A percentile compares a stretch with the other conserved stretches of the same genome.
These are phyloP conservation scores for Tolypocladium ovalisporum DNA, from an alignment of 2,329 filamentous ascomycete genomes.

Conservation along the genomic window DNA sequence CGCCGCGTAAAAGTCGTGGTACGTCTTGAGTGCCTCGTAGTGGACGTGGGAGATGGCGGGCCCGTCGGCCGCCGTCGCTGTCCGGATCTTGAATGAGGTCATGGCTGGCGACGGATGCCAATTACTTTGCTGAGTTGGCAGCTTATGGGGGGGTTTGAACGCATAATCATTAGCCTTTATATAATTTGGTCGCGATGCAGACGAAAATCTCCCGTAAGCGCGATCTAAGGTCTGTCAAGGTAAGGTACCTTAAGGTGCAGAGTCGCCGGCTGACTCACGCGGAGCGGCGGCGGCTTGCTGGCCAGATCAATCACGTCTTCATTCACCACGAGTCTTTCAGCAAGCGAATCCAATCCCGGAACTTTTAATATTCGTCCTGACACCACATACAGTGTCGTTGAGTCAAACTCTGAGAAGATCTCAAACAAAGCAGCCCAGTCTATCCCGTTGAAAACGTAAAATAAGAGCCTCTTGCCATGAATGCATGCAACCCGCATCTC, in stretches of 20 bases:
- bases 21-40: constrained; percentile 7
- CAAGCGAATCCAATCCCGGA: background rate
- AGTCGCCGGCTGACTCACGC: background rate
- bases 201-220: background rate
- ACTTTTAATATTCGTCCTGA: background rate
- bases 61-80: constrained; percentile 5
- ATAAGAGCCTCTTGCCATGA: constrained; percentile 9
- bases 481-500: constrained; percentile 16
- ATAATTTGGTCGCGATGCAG: too few relatives aligned
- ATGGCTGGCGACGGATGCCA: background rate
- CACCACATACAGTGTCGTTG: background rate
- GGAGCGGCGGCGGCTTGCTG: background rate
- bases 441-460: constrained; percentile 18
- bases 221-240: too few relatives aligned
- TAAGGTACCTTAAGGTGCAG: too few relatives aligned
- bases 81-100: constrained; percentile 1
- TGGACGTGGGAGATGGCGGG: constrained; percentile 6
- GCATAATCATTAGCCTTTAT: too few relatives aligned
- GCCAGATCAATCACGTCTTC: background rate
- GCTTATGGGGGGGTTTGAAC: too few relatives aligned
- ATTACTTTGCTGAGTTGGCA: too few relatives aligned
- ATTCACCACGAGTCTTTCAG: background rate
- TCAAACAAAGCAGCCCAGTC: constrained; percentile 17
- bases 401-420: constrained; percentile 7
- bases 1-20: constrained; percentile 9